These are phyloP conservation scores for Chaetomium cochliodes DNA, from an alignment of 495 filamentous ascomycete species.

Conservation along the genomic window DNA sequence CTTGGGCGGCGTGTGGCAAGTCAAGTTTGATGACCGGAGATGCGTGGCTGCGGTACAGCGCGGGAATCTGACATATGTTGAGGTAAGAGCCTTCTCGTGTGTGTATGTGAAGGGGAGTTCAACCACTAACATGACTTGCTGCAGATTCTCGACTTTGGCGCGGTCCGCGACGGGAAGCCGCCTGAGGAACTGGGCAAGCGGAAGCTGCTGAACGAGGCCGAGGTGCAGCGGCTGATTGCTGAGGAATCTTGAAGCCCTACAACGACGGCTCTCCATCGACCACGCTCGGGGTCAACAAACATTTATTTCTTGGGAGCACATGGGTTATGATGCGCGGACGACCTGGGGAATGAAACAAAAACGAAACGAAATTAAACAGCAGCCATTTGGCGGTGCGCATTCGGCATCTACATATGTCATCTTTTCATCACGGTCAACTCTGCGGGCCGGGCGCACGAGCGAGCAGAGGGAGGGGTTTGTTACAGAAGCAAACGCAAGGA, in stretches of 20 bases:
- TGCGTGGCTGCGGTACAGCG: conserved; percentile 97
- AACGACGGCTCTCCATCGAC: background rate
- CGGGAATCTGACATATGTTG: conserved; percentile 87
- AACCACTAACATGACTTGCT: conserved; percentile 19
- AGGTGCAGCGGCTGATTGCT: conserved; percentile 49
- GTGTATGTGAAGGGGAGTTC: background rate
- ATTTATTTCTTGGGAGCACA: background rate
- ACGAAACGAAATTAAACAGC: background rate
- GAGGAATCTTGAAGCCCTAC: conserved; percentile 37
- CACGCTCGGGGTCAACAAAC: background rate
- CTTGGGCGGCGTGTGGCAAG: conserved; percentile 95
- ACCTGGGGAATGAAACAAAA: background rate
- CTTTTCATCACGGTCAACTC: background rate
- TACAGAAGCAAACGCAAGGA: background rate
- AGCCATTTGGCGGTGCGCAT: conserved; percentile 1
- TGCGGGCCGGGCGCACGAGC: background rate
- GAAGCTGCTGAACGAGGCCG: conserved; percentile 68
- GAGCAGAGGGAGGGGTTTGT: background rate
- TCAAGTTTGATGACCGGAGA: conserved; percentile 92
- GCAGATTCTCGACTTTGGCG: conserved; percentile 88
- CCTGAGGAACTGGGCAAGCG: conserved; percentile 73
- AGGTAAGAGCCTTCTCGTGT: conserved; percentile 68
- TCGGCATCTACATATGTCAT: background rate
- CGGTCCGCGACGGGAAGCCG: conserved; percentile 75
- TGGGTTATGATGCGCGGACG: conserved; percentile 6